phyloP scores from a whole-genome alignment of 2,329 filamentous ascomycete species.

The Stachybotrys elegans region DNA sequence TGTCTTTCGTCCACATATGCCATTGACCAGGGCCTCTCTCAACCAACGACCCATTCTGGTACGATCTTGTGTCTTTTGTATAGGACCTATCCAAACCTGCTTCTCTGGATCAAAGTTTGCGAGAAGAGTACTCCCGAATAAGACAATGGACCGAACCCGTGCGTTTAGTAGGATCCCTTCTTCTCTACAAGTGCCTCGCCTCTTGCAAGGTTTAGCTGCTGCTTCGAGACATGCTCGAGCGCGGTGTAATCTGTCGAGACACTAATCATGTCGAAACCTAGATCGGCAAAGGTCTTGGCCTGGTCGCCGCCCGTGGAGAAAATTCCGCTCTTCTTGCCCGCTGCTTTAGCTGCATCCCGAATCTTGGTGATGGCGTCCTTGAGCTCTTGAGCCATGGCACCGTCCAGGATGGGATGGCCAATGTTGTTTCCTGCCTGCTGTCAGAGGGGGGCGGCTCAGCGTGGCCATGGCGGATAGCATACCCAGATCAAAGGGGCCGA shows the following conservation, averaged over 20 bases:
- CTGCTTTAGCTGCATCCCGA: constrained; percentile 49
- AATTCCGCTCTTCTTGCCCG: constrained; percentile 63
- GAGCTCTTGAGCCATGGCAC: constrained; percentile 53
- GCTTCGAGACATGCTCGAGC: constrained; percentile 37
- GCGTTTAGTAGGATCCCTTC: no score
- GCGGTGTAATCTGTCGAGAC: constrained; percentile 52
- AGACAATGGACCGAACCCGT: no score
- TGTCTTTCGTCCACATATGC: no score
- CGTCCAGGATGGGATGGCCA: constrained; percentile 56
- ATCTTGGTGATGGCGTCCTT: constrained; percentile 54
- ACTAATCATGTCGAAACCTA: constrained; percentile 59
- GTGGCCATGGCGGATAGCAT: neutral
- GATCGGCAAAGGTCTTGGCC: constrained; percentile 46
- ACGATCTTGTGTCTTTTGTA: no score
- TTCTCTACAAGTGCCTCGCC: no score
- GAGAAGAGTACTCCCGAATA: no score
- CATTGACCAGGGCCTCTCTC: no score
- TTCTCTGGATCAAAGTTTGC: no score
- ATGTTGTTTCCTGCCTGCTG: constrained; percentile 47
- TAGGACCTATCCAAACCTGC: no score
- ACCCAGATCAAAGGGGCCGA: constrained; percentile 63
- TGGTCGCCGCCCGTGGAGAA: constrained; percentile 53
- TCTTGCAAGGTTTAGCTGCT: constrained; percentile 41
- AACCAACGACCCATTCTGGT: no score
- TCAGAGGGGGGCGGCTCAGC: constrained; percentile 5